These are phyloP conservation scores for Periglandula ipomoeae DNA, from an alignment of 2,329 filamentous ascomycete genomes.

Conservation along the genomic window DNA sequence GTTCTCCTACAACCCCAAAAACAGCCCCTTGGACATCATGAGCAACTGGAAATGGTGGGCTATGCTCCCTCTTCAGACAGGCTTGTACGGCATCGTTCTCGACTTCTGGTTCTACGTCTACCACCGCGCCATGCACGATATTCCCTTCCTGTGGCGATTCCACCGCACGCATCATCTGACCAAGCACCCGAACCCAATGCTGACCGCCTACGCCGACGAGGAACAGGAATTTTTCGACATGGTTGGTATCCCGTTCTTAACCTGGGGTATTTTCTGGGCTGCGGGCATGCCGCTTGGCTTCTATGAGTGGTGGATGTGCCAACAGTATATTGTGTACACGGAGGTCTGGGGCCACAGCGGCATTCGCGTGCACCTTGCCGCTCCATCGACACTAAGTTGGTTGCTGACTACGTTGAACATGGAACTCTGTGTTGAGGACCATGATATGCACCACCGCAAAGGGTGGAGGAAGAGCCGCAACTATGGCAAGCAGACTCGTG, in stretches of 20 bases:
- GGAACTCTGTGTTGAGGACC: constrained; percentile 7
- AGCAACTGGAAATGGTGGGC: too few relatives aligned
- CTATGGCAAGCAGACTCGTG: constrained; percentile 8
- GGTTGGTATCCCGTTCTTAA: constrained; percentile 4
- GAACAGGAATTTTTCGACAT: constrained; percentile 9
- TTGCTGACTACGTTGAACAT: background rate
- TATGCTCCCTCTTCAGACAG: constrained; percentile 1
- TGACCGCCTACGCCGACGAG: constrained; percentile 4
- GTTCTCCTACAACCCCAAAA: background rate
- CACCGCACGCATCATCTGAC: constrained; percentile 9
- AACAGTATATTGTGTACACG: constrained; percentile 8
- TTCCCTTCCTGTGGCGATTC: constrained; percentile 5
- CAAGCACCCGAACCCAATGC: constrained; percentile 8
- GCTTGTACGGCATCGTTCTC: constrained; percentile 5
- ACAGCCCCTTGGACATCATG: constrained; percentile 2
- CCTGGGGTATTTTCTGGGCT: constrained; percentile 5
- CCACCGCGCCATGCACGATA: constrained; percentile 8
- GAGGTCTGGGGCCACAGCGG: constrained; percentile 7
- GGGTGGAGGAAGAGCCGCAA: constrained; percentile 8
- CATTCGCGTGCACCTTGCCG: constrained; percentile 1
- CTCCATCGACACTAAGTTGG: constrained; percentile 4
- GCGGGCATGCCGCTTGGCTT: constrained; percentile 7
- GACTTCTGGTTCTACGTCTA: constrained; percentile 10
- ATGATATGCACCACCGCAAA: constrained; percentile 8
- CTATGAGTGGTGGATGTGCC: constrained; percentile 9